Evolutionary conservation across 495 filamentous ascomycete genomes (phyloP), one percentile per base, ranked within the genome.

Genomic region (Xanthoparmelia taractica): DNA sequence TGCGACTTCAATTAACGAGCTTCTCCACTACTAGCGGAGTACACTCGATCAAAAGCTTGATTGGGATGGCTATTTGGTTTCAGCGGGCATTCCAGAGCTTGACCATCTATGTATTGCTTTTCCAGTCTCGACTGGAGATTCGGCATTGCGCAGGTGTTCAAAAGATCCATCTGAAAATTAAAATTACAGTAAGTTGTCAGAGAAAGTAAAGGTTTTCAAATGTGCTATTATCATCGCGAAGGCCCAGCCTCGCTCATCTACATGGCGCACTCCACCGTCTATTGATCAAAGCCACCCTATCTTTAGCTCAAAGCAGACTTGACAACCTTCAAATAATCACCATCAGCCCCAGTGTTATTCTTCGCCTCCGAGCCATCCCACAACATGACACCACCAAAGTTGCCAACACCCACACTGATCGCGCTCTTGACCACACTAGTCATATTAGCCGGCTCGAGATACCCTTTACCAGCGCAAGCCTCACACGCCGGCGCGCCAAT

Each of bases 351-450:
- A 4, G 27, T 58, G 67, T 74, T 74, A 57, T 47, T 47, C 59
- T 48, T 57, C 25, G 41, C 73, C 50, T 67, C 63, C 1, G 61
- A 43, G 20, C 73, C 81, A 65, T 77, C 76, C 81, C 81, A 83
- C 70, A 84, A 70, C 81, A 82, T 78, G 43, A 83, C 70, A 20
- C 81, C 81, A 3, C 80, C 81, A 63, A 82, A 78, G 29, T 76
- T 75, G 15, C 63, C 41, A 1, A 63, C 4, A 29, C 31, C 40
- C 6, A 61, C 63, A 13, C 66, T 56, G 56, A 75, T 68, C 55
- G 63, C 68, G 48, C 70, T 71, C 52, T 68, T 67, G 1, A 73
- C 64, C 25, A 56, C 66, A 41, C 57, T 58, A 4, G 72, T 70
- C 31, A 84, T 72, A 36, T 75, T 66, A 5, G 63, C 69, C 0